A percentile compares a stretch with the other conserved stretches of the same genome.
phyloP scores from a whole-genome alignment of 345 rosid species.

The Syzygium oleosum region DNA sequence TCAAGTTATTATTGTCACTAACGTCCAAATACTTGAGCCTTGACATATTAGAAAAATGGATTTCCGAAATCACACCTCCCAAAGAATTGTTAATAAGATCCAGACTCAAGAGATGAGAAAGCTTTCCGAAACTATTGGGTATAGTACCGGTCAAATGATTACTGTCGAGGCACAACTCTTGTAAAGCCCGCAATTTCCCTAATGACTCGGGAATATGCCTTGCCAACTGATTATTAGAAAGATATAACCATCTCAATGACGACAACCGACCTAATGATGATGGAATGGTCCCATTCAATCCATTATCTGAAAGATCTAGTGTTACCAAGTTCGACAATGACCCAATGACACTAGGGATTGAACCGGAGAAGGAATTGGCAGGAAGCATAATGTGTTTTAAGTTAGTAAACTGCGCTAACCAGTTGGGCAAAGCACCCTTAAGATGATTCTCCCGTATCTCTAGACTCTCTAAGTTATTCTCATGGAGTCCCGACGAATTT shows the following conservation, averaged over 20 bases:
- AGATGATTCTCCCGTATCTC: no score
- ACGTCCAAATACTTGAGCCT: not conserved
- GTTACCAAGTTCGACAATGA: not conserved
- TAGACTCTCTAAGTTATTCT: no score
- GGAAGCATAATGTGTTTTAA: no score
- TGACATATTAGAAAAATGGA: conserved; percentile 1
- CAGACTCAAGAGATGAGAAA: not conserved
- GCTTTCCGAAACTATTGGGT: not conserved
- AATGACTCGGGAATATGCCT: fast-evolving
- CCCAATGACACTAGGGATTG: no score
- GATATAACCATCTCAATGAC: not conserved
- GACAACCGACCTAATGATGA: not conserved
- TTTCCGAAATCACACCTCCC: not conserved
- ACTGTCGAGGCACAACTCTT: not conserved
- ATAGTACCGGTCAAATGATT: not conserved
- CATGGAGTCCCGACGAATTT: no score
- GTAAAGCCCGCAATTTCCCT: not conserved
- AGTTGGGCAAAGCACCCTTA: no score
- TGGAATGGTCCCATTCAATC: not conserved
- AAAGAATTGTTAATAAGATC: not conserved
- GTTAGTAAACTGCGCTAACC: no score
- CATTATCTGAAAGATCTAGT: not conserved
- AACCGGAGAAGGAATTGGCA: no score
- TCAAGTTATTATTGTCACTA: not conserved
- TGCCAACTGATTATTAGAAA: not conserved